phyloP scores from a whole-genome alignment of 1,284 basidiomycete species.

The Tylopilus sp. region DNA sequence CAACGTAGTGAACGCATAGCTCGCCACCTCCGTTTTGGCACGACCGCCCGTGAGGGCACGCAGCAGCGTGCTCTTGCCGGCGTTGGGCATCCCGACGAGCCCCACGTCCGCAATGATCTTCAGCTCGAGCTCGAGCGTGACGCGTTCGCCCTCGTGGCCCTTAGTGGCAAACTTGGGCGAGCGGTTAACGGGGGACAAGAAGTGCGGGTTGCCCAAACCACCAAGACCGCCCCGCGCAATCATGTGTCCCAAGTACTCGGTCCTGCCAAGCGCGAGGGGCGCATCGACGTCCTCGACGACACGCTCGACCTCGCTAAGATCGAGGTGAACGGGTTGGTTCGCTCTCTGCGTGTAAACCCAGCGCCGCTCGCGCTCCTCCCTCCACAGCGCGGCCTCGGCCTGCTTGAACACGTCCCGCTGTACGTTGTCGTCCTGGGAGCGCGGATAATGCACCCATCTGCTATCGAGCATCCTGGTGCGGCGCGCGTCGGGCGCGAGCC shows the following conservation, averaged over 20 bases:
- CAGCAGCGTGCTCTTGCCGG: slow-evolving; percentile 86
- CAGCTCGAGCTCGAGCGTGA: slow-evolving; percentile 88
- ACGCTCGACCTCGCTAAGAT: slow-evolving; percentile 53
- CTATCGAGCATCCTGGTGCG: slow-evolving; percentile 59
- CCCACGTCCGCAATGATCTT: slow-evolving; percentile 94
- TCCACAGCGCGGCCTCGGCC: slow-evolving; percentile 64
- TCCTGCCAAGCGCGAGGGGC: slow-evolving; percentile 63
- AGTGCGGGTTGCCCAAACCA: slow-evolving; percentile 90
- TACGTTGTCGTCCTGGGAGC: slow-evolving; percentile 58
- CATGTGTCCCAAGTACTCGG: slow-evolving; percentile 62
- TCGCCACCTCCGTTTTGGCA: slow-evolving; percentile 84
- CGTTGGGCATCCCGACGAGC: slow-evolving; percentile 94
- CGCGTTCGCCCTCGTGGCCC: slow-evolving; percentile 77
- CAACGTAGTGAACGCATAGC: slow-evolving; percentile 92
- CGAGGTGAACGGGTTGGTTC: slow-evolving; percentile 50
- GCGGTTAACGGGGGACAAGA: slow-evolving; percentile 62
- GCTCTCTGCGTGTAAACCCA: slow-evolving; percentile 43
- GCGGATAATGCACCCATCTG: slow-evolving; percentile 80
- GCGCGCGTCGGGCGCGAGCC: slow-evolving; percentile 43
- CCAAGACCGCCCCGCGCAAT: slow-evolving; percentile 79
- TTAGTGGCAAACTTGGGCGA: slow-evolving; percentile 80
- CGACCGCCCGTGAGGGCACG: slow-evolving; percentile 84
- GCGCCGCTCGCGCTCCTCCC: slow-evolving; percentile 61
- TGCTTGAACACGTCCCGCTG: slow-evolving; percentile 66
- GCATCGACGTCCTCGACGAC: slow-evolving; percentile 49